Evolutionary conservation across 495 filamentous ascomycete species (phyloP), one percentile per base, ranked within the genome.

Genomic region (Rhizodiscina lignyota): DNA sequence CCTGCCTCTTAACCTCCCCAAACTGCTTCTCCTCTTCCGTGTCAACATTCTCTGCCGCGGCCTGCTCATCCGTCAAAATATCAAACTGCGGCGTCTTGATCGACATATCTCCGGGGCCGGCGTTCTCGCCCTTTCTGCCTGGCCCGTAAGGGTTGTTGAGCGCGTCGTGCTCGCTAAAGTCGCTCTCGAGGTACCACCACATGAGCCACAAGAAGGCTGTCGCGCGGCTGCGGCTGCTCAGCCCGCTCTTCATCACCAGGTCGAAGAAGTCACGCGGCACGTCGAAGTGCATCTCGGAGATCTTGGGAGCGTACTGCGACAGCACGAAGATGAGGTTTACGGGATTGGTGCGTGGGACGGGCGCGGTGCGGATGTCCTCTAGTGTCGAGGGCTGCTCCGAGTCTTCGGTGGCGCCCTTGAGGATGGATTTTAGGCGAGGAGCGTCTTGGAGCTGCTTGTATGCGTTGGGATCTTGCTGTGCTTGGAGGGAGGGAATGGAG

Each of bases 361-460:
- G 42, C 23, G 59, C 44, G 2, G 53, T 54, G 55, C 76, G 83
- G 45, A 96, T 74, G 39, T 86, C 82, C 13, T 89, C 83, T 4
- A 96, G 59, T 0, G 83, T 79, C 41, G 71, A 73, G 0, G 91
- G 89, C 47, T 97, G 85, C 12, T 74, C 64, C n/a, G 74, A 66
- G 53, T 97, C 89, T 51, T 97, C 89, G 3, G 84, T 91, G 16
- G 86, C 91, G 17, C 89, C 89, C 59, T 97, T 97, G 18, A 97
- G 66, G 37, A 97, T 97, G 4, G 89, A 94, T 46, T 97, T 97
- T 23, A 97, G 66, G 23, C 89, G 72, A 1, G 89, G 89, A 4
- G 89, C 89, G 62, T 97, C 89, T 54, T 97, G 89, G 5, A 97
- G 67, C 51, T 97, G 89, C 54, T 97, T 97, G 60, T 97, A 94